phyloP scores from a whole-genome alignment of 768 basidiomycete species.

The Inosperma sp. region DNA sequence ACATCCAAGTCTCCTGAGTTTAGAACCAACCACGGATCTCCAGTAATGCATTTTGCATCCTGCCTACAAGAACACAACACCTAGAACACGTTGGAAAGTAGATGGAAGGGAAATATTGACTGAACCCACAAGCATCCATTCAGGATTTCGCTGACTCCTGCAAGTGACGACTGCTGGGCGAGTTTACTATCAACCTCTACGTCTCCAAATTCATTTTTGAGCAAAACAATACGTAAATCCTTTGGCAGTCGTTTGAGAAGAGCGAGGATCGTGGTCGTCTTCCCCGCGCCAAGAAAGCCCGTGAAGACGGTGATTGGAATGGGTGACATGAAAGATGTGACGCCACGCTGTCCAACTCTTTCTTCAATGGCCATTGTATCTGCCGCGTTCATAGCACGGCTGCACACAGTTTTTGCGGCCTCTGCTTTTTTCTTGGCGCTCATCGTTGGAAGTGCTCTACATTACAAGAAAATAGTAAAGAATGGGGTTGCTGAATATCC shows the following conservation, averaged over 20 bases:
- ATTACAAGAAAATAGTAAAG: constrained; percentile 82
- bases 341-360: not conserved
- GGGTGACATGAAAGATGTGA: not conserved
- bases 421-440: constrained; percentile 65
- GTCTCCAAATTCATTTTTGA: constrained; percentile 98
- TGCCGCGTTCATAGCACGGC: constrained; percentile 54
- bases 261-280: constrained; percentile 77
- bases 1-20: not conserved
- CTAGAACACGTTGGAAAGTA: constrained; percentile 33
- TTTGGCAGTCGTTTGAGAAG: constrained; percentile 76
- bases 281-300: constrained; percentile 85
- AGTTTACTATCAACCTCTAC: constrained; percentile 92
- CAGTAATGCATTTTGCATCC: constrained; percentile 85
- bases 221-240: constrained; percentile 82
- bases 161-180: constrained; percentile 74
- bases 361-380: constrained; percentile 24
- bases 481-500: constrained; percentile 81
- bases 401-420: constrained; percentile 63
- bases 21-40: constrained; percentile 69
- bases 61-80: constrained; percentile 92
- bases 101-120: not conserved
- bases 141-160: constrained; percentile 88
- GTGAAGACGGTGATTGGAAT: constrained; percentile 73
- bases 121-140: constrained; percentile 88
- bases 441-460: constrained; percentile 57